Conservation (phyloP, 2,329 filamentous ascomycete species). For the Gliomastix tumulicola region DNA sequence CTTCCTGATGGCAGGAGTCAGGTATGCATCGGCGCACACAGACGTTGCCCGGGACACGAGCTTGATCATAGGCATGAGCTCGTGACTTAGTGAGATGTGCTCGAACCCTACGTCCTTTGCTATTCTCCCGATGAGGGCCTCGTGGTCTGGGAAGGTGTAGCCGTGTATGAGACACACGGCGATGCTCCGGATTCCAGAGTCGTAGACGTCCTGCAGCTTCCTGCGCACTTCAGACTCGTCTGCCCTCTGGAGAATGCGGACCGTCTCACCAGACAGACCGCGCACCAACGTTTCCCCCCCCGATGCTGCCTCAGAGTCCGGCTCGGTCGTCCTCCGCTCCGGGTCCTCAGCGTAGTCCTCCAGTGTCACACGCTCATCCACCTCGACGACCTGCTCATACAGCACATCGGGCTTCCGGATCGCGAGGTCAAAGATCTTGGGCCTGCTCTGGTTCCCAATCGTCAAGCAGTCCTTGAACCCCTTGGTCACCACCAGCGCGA, state of each 20-base stretch:
- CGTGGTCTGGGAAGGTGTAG: slow-evolving; percentile 85
- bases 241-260: slow-evolving; percentile 58
- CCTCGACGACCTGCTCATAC: slow-evolving; percentile 79
- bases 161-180: slow-evolving; percentile 89
- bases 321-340: slow-evolving; percentile 44
- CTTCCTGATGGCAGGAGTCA: slow-evolving; percentile 32
- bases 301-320: slow-evolving; percentile 40
- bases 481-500: slow-evolving; percentile 79
- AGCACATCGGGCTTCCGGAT: slow-evolving; percentile 83
- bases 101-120: slow-evolving; percentile 68
- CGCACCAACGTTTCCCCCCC: slow-evolving; percentile 53
- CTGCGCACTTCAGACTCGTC: slow-evolving; percentile 43
- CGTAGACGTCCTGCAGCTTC: slow-evolving; percentile 57
- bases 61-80: slow-evolving; percentile 37
- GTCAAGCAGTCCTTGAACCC: slow-evolving; percentile 83
- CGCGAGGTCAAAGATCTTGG: slow-evolving; percentile 84
- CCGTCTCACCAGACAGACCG: slow-evolving; percentile 62
- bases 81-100: slow-evolving; percentile 59
- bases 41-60: slow-evolving; percentile 33
- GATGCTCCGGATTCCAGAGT: slow-evolving; percentile 67
- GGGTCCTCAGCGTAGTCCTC: slow-evolving; percentile 92
- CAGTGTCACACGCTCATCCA: slow-evolving; percentile 83
- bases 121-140: slow-evolving; percentile 67
- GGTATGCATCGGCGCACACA: slow-evolving; percentile 34
- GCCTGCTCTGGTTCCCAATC: slow-evolving; percentile 86